Conservation (phyloP, 2,329 filamentous ascomycete species). For the Aspergillus tubingensis region DNA sequence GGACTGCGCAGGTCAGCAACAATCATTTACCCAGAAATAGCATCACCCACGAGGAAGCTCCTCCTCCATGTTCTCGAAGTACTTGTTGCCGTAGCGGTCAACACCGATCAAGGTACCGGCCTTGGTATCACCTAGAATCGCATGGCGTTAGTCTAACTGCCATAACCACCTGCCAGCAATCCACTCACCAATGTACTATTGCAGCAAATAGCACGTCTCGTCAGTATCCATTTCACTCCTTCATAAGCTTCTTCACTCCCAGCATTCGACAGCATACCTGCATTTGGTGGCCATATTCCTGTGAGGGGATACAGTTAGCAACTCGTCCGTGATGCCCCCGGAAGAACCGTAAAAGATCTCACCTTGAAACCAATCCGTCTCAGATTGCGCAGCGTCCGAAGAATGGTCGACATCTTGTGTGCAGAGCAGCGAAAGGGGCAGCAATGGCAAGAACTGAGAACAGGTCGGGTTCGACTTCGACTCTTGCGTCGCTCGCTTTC, state of each 20-base stretch:
- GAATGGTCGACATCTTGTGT: slow-evolving; percentile 81
- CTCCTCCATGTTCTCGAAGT: slow-evolving; percentile 85
- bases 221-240: slow-evolving; percentile 23
- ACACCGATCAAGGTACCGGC: slow-evolving; percentile 79
- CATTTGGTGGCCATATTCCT: slow-evolving; percentile 93
- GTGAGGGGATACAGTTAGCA: slow-evolving; percentile 43
- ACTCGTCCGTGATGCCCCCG: slow-evolving; percentile 15
- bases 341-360: slow-evolving; percentile 17
- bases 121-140: slow-evolving; percentile 83
- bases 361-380: slow-evolving; percentile 88
- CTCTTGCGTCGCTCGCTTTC: slow-evolving; percentile 14
- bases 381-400: slow-evolving; percentile 82
- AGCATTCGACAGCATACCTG: slow-evolving; percentile 59
- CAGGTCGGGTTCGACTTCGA: slow-evolving; percentile 12
- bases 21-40: slow-evolving; percentile 7
- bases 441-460: slow-evolving; percentile 13
- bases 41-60: slow-evolving; percentile 76
- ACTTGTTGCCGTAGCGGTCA: slow-evolving; percentile 96
- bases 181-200: slow-evolving; percentile 47
- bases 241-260: neutral
- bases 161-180: neutral
- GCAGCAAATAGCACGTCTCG: slow-evolving; percentile 10
- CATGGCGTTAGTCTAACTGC: slow-evolving; percentile 26
- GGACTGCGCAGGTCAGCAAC: slow-evolving; percentile 58
- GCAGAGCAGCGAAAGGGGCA: slow-evolving; percentile 19